Base-by-base conservation (phyloP, 1,139 yeast genomes). In the Geotrichum bryndzae region DNA sequence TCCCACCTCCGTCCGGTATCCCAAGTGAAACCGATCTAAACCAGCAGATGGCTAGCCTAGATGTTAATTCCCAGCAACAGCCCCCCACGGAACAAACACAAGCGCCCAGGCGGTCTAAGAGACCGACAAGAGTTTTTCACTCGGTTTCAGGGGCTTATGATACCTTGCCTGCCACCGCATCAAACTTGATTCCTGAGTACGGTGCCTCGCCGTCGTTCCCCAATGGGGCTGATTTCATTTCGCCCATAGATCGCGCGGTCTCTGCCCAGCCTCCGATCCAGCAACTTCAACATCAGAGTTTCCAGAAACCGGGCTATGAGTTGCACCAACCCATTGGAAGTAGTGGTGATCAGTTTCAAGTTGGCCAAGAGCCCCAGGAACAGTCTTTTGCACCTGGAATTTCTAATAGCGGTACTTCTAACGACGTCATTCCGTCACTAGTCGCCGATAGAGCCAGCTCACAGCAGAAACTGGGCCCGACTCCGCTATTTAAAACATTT, bases 401-500 rank as follows among this genome's bases (percentile, higher is more conserved):
- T 13, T 41, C 48, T 18, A 41, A n/a, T 11, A 51, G 33, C 35
- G 57, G 59, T 13, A 25, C 31, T 25, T 25, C 57, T 7, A 51
- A 53, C 51, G 55, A 58, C 53, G 64, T 74, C 63, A 66, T 80
- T 65, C 79, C 84, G 33, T 80, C 87, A 3, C 77, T 90, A 25
- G 80, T 86, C 1, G 80, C 77, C 3, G 82, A 83, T 64, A 79
- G 96, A 65, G 78, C 79, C 69, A 74, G 73, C 31, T 82, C 82
- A 56, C 90, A 87, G 70, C 72, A 73, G 73, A 64, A 84, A 76
- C 72, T 73, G 73, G 72, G 72, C 15, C 67, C 68, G 22, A 72
- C 74, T 55, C 80, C 79, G 57, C 74, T 82, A 2, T 90, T 88
- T 71, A 78, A 80, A 61, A 88, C 96, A 2, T 85, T 88, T 70